phyloP scores from a whole-genome alignment of 305 asterid species.

The Nicotiana rustica region DNA sequence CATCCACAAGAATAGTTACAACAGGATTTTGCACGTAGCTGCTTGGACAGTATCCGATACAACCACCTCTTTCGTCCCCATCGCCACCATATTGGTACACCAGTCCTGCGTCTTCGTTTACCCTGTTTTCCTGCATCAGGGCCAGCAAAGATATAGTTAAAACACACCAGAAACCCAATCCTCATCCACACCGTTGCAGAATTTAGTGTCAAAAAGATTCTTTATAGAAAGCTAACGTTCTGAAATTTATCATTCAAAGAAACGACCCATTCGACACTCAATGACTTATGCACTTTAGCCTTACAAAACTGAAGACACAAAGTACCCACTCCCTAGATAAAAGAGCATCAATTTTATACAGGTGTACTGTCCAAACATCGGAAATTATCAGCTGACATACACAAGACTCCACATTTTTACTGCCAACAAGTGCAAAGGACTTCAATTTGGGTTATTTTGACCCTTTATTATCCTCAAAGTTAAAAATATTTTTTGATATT shows the following conservation, averaged over 20 bases:
- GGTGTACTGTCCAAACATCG: too few relatives aligned
- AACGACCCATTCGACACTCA: not conserved
- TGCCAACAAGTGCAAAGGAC: not conserved
- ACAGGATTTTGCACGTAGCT: slow-evolving; percentile 45
- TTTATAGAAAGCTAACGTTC: not conserved
- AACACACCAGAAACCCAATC: slow-evolving; percentile 30
- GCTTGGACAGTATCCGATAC: slow-evolving; percentile 62
- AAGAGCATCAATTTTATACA: too few relatives aligned
- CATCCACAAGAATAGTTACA: slow-evolving; percentile 39
- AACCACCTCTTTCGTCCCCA: slow-evolving; percentile 74
- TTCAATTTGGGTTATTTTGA: slow-evolving; percentile 1
- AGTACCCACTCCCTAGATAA: not conserved
- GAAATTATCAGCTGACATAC: not conserved
- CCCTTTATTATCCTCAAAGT: not conserved
- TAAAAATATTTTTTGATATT: not conserved
- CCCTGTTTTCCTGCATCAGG: slow-evolving; percentile 57
- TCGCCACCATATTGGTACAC: slow-evolving; percentile 82
- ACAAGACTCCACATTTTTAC: not conserved
- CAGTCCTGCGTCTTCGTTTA: slow-evolving; percentile 54
- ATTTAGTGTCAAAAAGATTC: not conserved
- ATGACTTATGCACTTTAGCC: not conserved
- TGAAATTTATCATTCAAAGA: not conserved
- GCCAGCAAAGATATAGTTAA: slow-evolving; percentile 30
- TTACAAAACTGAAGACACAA: not conserved
- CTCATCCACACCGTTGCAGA: not conserved